Base-by-base conservation (phyloP, 441 rosid species). In the Gossypium laxum region DNA sequence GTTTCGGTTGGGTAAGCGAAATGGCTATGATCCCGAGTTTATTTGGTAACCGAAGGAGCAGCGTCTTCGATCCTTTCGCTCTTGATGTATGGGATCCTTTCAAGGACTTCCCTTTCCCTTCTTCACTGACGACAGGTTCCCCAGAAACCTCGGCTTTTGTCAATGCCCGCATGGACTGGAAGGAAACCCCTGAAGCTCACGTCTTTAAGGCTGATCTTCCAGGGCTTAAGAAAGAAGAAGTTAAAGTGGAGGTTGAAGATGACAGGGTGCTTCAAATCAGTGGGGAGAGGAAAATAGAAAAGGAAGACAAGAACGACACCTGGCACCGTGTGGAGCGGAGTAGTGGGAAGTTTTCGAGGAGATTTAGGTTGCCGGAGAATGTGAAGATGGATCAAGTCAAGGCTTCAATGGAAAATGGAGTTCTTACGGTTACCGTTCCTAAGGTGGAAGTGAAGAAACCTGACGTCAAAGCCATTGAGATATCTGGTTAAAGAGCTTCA, bases 41-140 rank as follows among this genome's bases (percentile, higher is more conserved):
- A 1, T 38, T 63, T 5, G 56, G 32, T 24, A 43, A 22, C 56
- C 17, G 71, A 15, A 5, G 70, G 11, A 18, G 65, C 22, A 61
- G n/a, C 5, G 21, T 75, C n/a, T 71, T 71, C 43, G 80, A 74
- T 41, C 82, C 80, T 2, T 79, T 79, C 54, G 66, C 78, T 19
- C 58, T 76, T 0, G 82, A 76, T 24, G 74, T 67, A 0, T 79
- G 78, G 78, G 82, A 79, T 56, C 77, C 82, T 2, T 76, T 70
- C 17, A 69, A 67, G 47, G 82, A 75, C 14, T 64, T 73, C 8
- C 60, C 43, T 15, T 56, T 62, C 66, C 21, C 74, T 38, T 63
- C 79, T n/a, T 73, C 82, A 7, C 72, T 74, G 24, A 2, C 69
- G 3, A 56, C 38, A 0, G 3, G n/a, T 4, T 8, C 55, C 0